phyloP scores from a whole-genome alignment of 2,329 filamentous ascomycete species.

The Aschersonia sp. region DNA sequence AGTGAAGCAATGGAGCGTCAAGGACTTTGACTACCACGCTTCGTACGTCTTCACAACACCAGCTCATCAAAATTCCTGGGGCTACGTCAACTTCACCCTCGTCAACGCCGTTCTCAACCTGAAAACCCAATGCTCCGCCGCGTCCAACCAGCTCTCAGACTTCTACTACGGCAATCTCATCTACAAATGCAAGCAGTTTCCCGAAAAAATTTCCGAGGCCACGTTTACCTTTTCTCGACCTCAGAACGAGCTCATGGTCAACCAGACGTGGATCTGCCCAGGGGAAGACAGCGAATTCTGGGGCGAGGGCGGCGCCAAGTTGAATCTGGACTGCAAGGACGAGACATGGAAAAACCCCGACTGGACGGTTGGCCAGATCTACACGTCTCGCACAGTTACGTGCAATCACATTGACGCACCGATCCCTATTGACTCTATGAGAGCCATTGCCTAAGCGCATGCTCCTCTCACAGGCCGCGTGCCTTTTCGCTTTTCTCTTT shows the following conservation, averaged over 20 bases:
- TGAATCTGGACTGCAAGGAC: slow-evolving; percentile 16
- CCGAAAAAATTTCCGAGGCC: slow-evolving; percentile 12
- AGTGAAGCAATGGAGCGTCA: slow-evolving; percentile 21
- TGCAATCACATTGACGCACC: slow-evolving; percentile 13
- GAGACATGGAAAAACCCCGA: slow-evolving; percentile 13
- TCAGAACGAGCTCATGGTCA: slow-evolving; percentile 21
- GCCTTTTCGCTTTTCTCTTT: no score
- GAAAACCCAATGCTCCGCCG: slow-evolving; percentile 21
- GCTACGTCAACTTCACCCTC: slow-evolving; percentile 33
- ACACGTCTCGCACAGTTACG: slow-evolving; percentile 13
- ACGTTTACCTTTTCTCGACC: slow-evolving; percentile 29
- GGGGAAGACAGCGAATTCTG: slow-evolving; percentile 20
- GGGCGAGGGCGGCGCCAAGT: slow-evolving; percentile 11
- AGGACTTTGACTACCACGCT: slow-evolving; percentile 32
- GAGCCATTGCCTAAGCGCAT: slow-evolving; percentile 10
- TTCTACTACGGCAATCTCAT: slow-evolving; percentile 33
- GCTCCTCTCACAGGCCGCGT: no score
- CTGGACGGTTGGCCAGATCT: slow-evolving; percentile 17
- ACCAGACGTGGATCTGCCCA: slow-evolving; percentile 34
- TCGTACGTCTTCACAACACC: slow-evolving; percentile 34
- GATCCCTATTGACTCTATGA: slow-evolving; percentile 12
- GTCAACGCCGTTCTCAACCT: slow-evolving; percentile 27
- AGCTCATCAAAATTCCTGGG: slow-evolving; percentile 33
- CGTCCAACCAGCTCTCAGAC: slow-evolving; percentile 26
- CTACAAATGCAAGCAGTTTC: slow-evolving; percentile 25